Conservation (phyloP, 2,329 filamentous ascomycete species). For the Phaeosphaeriaceae sp. region DNA sequence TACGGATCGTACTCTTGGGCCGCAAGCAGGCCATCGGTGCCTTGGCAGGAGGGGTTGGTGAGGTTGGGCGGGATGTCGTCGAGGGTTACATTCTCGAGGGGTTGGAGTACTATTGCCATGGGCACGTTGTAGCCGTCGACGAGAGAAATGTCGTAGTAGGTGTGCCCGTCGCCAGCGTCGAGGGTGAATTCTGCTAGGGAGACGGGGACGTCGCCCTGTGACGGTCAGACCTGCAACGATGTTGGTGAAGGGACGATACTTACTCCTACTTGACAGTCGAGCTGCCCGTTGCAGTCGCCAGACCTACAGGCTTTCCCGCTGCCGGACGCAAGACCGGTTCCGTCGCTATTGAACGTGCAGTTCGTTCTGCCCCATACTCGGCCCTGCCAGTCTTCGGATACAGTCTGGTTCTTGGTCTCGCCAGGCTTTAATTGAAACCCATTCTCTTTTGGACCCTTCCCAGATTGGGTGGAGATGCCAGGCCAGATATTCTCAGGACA, state of each 20-base stretch:
- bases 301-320: constrained; percentile 71
- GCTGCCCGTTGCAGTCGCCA: constrained; percentile 76
- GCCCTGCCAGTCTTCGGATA: constrained; percentile 79
- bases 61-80: constrained; percentile 74
- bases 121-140: constrained; percentile 87
- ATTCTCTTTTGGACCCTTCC: constrained; percentile 69
- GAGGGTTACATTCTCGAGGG: constrained; percentile 67
- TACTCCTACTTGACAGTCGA: constrained; percentile 75
- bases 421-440: constrained; percentile 74
- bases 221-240: constrained; percentile 14
- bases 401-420: constrained; percentile 67
- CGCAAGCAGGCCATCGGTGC: constrained; percentile 68
- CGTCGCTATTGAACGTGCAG: constrained; percentile 75
- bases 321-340: constrained; percentile 60
- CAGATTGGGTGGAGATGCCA: constrained; percentile 75
- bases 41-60: constrained; percentile 79
- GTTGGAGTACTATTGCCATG: constrained; percentile 63
- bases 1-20: constrained; percentile 57
- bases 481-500: constrained; percentile 79
- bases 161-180: constrained; percentile 71
- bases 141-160: constrained; percentile 84
- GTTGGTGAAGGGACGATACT: constrained; percentile 40
- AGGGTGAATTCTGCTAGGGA: constrained; percentile 85
- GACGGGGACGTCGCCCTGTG: constrained; percentile 71
- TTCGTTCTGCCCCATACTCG: constrained; percentile 86